These are phyloP conservation scores for Rhodotorula sp. DNA, from an alignment of 1,284 basidiomycete species.

Conservation along the genomic window DNA sequence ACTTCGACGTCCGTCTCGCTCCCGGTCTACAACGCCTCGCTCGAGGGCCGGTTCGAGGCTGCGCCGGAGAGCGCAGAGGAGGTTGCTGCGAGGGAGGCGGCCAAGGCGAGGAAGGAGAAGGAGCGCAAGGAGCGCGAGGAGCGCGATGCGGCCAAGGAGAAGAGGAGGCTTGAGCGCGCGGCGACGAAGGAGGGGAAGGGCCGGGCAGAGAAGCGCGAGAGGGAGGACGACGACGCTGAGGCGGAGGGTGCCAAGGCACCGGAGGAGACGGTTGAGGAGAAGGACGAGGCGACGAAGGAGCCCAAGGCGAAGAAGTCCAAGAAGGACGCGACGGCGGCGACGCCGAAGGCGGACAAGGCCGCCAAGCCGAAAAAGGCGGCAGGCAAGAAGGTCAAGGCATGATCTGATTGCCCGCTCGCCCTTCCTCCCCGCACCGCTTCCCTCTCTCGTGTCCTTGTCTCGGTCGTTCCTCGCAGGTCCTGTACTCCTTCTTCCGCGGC, in stretches of 20 bases:
- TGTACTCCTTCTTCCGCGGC: background rate
- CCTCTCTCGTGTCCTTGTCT: background rate
- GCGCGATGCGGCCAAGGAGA: constrained; percentile 47
- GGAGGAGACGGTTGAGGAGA: constrained; percentile 36
- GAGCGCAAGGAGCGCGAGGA: constrained; percentile 32
- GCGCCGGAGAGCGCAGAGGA: constrained; percentile 43
- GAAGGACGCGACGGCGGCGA: constrained; percentile 43
- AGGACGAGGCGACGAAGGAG: constrained; percentile 50
- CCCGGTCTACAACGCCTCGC: constrained; percentile 80
- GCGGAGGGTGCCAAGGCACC: constrained; percentile 65
- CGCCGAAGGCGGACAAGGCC: constrained; percentile 56
- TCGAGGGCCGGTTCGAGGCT: constrained; percentile 49
- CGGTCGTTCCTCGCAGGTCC: background rate
- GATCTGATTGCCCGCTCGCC: background rate
- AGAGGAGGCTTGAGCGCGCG: constrained; percentile 51
- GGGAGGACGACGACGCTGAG: constrained; percentile 11
- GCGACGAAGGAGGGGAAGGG: constrained; percentile 40
- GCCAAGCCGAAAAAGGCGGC: constrained; percentile 50
- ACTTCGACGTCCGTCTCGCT: constrained; percentile 80
- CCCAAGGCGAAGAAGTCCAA: constrained; percentile 61
- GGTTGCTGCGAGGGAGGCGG: constrained; percentile 48
- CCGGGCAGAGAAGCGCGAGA: constrained; percentile 36
- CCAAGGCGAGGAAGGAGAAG: constrained; percentile 47
- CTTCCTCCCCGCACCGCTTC: no score
- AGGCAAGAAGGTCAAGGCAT: constrained; percentile 49